Base-by-base conservation (phyloP, 208 protist genomes). In the Angomonas ambiguus region DNA sequence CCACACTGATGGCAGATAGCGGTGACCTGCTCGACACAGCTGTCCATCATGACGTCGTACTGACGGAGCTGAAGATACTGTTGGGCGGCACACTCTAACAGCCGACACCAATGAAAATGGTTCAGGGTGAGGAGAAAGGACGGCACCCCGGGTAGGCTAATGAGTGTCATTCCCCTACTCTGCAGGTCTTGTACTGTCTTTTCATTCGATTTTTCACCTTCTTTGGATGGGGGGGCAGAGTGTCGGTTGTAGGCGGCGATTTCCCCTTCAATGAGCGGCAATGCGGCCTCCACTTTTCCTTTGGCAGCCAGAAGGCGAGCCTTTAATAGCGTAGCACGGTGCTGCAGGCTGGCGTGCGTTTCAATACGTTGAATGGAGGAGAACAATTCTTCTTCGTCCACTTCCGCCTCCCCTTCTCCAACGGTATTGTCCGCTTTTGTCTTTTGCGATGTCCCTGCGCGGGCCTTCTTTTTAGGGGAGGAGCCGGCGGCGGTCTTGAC, bases 61-160 rank as follows among this genome's bases (percentile, higher is more conserved):
- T 70, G 67, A 18, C 71, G 71, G 18, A 85, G 59, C 6, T 77
- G 74, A 25, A 89, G 62, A 66, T 82, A 78, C 58, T 71, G 73
- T 16, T 70, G 38, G 4, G 68, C 66, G 58, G 83, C 62, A 4
- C 71, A 53, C 33, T 66, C 66, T 42, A 82, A 74, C 30, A 82
- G 71, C 11, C 72, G 64, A 38, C 79, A 82, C 79, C 76, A 83
- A 62, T 84, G 77, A 1, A 62, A 77, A 62, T 83, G 76, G 22
- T 30, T 31, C 8, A 84, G 56, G 27, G 79, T 77, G 62, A 83
- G 65, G 2, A 86, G 62, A 56, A 65, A 86, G 2, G 83, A 86
- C 31, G 83, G 79, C 1, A 65, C 62, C 28, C 58, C 16, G 31
- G 69, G 38, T 5, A 71, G 22, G 10, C 57, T 18, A 31, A 45